Evolutionary conservation across 768 basidiomycete species (phyloP).

Genomic region (Naematelia aurantialba): DNA sequence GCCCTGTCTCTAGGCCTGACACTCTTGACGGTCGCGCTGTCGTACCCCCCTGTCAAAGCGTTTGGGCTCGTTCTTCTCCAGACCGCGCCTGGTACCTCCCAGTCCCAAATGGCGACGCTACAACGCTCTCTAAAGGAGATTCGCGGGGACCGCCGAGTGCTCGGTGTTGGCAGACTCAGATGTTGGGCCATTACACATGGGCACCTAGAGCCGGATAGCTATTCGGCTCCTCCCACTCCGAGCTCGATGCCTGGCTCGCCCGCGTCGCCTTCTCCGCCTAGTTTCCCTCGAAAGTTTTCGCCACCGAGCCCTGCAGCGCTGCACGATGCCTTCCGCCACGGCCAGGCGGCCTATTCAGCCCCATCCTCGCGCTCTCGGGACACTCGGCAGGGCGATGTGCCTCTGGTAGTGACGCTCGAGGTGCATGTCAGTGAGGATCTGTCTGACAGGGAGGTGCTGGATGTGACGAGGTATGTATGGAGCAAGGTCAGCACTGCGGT

Average conservation of each 20-base stretch:
- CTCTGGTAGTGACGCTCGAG: constrained; percentile 29
- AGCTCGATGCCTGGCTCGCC: neutral
- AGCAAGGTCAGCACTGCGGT: constrained; percentile 9
- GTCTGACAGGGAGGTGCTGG: constrained; percentile 34
- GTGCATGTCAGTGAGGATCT: constrained; percentile 25
- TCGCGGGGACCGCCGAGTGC: constrained; percentile 31
- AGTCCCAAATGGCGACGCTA: constrained; percentile 74
- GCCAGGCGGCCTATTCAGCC: neutral
- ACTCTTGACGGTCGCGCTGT: constrained; percentile 70
- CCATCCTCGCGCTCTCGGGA: neutral
- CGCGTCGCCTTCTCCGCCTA: neutral
- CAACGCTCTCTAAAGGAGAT: constrained; percentile 78
- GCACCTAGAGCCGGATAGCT: constrained; percentile 6
- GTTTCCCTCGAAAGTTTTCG: neutral
- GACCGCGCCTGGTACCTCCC: constrained; percentile 63
- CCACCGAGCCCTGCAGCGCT: neutral
- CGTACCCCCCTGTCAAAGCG: constrained; percentile 76
- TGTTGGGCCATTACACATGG: constrained; percentile 25
- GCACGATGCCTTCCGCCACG: neutral
- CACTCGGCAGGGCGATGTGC: constrained; percentile 1
- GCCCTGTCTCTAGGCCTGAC: constrained; percentile 74
- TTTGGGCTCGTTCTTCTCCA: constrained; percentile 85
- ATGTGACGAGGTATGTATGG: constrained; percentile 30
- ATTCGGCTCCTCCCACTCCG: constrained; percentile 3
- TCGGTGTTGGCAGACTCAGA: constrained; percentile 37